These are phyloP conservation scores for Colletotrichum phormii DNA, from an alignment of 2,329 filamentous ascomycete species.

Conservation along the genomic window DNA sequence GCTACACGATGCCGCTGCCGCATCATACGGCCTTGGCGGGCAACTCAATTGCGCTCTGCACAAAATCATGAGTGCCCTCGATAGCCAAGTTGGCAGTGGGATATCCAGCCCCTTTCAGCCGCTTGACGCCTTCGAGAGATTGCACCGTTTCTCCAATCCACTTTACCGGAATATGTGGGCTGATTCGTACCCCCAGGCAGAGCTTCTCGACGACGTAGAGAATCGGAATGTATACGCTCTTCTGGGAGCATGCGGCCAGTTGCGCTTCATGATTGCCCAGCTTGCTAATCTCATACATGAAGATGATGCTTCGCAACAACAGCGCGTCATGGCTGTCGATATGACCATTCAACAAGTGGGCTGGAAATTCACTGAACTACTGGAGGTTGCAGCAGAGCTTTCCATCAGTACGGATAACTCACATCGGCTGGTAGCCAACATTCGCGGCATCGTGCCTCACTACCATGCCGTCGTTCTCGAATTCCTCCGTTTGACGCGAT, in stretches of 20 bases:
- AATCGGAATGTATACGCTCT: constrained; percentile 48
- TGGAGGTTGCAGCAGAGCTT: constrained; percentile 43
- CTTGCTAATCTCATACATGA: constrained; percentile 40
- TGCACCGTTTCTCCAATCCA: constrained; percentile 48
- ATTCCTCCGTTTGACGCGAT: constrained; percentile 40
- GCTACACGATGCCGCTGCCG: constrained; percentile 45
- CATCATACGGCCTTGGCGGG: constrained; percentile 47
- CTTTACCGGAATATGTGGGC: constrained; percentile 49
- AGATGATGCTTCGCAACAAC: constrained; percentile 36
- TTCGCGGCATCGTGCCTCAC: constrained; percentile 48
- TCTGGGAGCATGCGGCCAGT: constrained; percentile 44
- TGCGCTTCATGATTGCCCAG: constrained; percentile 47
- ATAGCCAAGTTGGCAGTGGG: neutral
- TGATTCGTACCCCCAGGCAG: constrained; percentile 46
- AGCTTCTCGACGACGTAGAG: constrained; percentile 50
- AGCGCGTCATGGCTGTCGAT: constrained; percentile 38
- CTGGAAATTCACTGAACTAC: constrained; percentile 40
- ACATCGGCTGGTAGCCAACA: constrained; percentile 47
- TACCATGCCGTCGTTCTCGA: constrained; percentile 50
- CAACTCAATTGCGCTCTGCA: constrained; percentile 44
- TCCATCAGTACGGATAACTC: constrained; percentile 41
- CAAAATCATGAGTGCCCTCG: constrained; percentile 31
- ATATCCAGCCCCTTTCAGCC: constrained; percentile 19
- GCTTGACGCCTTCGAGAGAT: constrained; percentile 41
- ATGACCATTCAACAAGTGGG: constrained; percentile 40